A percentile compares a stretch with the other conserved stretches of the same genome.
Evolutionary conservation across 192 early-diverging fungal species (phyloP).

Genomic region (Rhizoclosmatium sp.): DNA sequence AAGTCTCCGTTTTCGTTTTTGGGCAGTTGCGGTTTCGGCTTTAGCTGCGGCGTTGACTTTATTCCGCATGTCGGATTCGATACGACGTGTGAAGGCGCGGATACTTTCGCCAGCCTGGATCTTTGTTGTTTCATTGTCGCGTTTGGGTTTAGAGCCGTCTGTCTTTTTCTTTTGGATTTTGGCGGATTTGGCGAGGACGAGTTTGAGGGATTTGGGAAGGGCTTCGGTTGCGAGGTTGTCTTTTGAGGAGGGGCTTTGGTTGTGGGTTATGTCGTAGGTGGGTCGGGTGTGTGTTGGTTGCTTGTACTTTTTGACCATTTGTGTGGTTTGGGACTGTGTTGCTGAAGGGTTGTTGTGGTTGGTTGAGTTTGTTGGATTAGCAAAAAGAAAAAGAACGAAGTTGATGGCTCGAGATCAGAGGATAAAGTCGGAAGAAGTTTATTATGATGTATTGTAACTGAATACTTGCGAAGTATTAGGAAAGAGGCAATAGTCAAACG

Average conservation of each 20-base stretch:
- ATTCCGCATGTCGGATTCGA: conserved; percentile 21
- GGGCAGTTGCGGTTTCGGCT: conserved; percentile 29
- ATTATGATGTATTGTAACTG: too few relatives aligned
- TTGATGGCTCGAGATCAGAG: background rate
- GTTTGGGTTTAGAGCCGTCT: background rate
- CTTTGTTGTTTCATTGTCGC: background rate
- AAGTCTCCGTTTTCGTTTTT: conserved; percentile 22
- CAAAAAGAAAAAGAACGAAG: conserved; percentile 11
- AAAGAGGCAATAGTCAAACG: too few relatives aligned
- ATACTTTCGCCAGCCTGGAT: conserved; percentile 8
- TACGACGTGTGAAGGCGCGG: conserved; percentile 12
- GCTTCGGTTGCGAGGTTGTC: conserved; percentile 7
- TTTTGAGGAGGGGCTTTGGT: conserved; percentile 4
- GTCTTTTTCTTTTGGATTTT: conserved; percentile 19
- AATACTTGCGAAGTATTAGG: too few relatives aligned
- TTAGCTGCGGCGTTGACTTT: conserved; percentile 25
- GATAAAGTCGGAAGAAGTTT: background rate
- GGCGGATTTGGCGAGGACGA: background rate
- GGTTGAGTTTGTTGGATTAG: background rate
- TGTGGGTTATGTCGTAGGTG: background rate
- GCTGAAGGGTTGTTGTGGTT: background rate
- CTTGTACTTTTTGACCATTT: conserved; percentile 32
- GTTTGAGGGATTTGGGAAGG: conserved; percentile 22
- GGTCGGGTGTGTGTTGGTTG: background rate
- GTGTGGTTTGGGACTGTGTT: background rate